Base-by-base conservation (phyloP, 805 yeast genomes). In the Wickerhamiella occidentalis region DNA sequence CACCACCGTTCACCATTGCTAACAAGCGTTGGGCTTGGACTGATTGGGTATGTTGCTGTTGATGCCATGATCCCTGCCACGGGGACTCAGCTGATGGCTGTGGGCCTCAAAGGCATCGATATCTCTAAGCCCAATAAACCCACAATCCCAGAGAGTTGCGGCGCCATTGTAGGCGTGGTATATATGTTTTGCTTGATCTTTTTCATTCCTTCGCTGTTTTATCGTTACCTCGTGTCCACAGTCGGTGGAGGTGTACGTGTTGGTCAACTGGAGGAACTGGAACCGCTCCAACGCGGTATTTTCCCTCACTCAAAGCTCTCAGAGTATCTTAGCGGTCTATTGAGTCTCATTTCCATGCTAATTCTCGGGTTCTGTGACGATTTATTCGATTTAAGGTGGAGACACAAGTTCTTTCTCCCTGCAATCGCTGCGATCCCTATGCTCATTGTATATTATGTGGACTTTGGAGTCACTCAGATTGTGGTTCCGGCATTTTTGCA, bases 331-430 rank as follows among this genome's bases (percentile, higher is more conserved):
- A 79, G 94, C 58, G 94, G 94, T 3, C 70, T 90, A 8, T 67
- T 92, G 52, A 85, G 94, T 53, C 66, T 92, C 44, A 86, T 86
- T 65, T 77, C 86, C 55, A 88, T 92, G 63, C 73, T 87, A 13
- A 68, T 92, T 40, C 69, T 92, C 40, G 98, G 98, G 0, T 72
- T 92, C 26, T 82, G 94, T 44, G 98, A 92, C 65, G 98, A 92
- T 68, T 71, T 92, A 58, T 92, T 92, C 61, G 99, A 92, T 65
- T 79, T 92, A 54, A 75, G 95, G 57, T 92, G 99, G 99, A 74
- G 99, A 61, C 95, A 92, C 68, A 92, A 92, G 70, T 86, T 92
- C 68, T 86, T 92, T 59, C 63, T 92, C 56, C 99, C 99, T 0
- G 95, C 95, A 0, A 78, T 92, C 49, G 96, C 96, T 0, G 80